Evolutionary conservation across 1,139 yeast species (phyloP).

Genomic region (Lodderomyces metapsilosis): DNA sequence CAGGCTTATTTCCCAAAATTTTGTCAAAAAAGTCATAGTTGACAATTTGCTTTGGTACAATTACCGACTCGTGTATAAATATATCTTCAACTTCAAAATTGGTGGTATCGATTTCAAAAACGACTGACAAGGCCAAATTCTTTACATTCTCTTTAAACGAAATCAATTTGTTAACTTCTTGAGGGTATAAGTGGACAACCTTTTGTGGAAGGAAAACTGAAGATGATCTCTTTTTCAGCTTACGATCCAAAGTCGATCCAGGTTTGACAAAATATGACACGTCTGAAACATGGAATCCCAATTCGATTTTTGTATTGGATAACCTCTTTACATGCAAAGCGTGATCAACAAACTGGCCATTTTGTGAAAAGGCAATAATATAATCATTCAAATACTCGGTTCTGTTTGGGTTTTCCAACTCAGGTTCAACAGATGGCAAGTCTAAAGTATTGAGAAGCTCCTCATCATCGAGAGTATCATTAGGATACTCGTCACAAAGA

Average conservation of each 20-base stretch:
- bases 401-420: constrained; percentile 41
- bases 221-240: constrained; percentile 86
- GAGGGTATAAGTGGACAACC: constrained; percentile 66
- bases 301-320: constrained; percentile 59
- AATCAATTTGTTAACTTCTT: constrained; percentile 54
- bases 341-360: constrained; percentile 63
- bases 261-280: constrained; percentile 67
- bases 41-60: constrained; percentile 59
- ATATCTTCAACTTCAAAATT: constrained; percentile 74
- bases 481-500: constrained; percentile 77
- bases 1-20: constrained; percentile 36
- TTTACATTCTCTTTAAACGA: constrained; percentile 63
- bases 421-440: constrained; percentile 37
- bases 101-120: constrained; percentile 75
- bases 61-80: constrained; percentile 71
- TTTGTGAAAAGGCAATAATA: constrained; percentile 65
- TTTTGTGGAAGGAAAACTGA: constrained; percentile 91
- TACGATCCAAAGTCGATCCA: constrained; percentile 79
- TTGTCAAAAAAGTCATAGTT: constrained; percentile 53
- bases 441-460: constrained; percentile 25
- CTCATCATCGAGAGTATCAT: constrained; percentile 19
- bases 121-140: constrained; percentile 73
- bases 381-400: constrained; percentile 61
- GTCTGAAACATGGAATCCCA: constrained; percentile 82
- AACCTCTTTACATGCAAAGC: constrained; percentile 73